Evolutionary conservation across 1,284 basidiomycete species (phyloP), one percentile per base, ranked within the genome.

Genomic region (Neonothopanus nambi): DNA sequence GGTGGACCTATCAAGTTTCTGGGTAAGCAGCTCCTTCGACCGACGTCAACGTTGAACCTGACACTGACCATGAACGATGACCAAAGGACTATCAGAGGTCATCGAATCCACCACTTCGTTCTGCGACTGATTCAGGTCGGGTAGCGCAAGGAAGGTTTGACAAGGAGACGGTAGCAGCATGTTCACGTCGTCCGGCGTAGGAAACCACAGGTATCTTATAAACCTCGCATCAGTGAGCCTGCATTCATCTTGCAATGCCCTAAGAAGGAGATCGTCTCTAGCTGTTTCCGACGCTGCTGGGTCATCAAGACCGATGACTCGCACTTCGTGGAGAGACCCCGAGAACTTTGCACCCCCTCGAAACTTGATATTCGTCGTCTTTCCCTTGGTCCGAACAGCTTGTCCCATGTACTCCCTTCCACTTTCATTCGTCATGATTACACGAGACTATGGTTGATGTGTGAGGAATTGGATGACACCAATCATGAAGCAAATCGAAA

Each of bases 251-350:
- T 63, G 67, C n/a, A 74, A 61, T 28, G 67, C 50, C 17, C 50
- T 53, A 5, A 67, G 57, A 23, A 76, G 53, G 21, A 76, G 64
- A 44, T 61, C 57, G n/a, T 75, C 69, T 11, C 67, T 65, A 5
- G 70, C 67, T 42, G 63, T 66, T 52, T 76, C 73, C 0, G 70
- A 47, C 46, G 66, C 64, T 0, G 69, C 70, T 17, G 60, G 57
- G 28, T 71, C 68, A 51, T 70, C 70, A 26, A 64, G 62, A 1
- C 75, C 75, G 21, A 71, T 48, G 9, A 75, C 68, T n/a, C 61
- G 64, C 13, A 76, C 65, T 28, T 55, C 55, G 13, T 59, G 56
- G 15, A 73, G 41, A 8, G 48, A 51, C 20, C 61, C 63, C 11
- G 55, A 43, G 15, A 52, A 17, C 18, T 30, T 24, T 20, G 46